These are phyloP conservation scores for Solanum gracilifrons DNA, from an alignment of 257 asterid species.

Conservation along the genomic window DNA sequence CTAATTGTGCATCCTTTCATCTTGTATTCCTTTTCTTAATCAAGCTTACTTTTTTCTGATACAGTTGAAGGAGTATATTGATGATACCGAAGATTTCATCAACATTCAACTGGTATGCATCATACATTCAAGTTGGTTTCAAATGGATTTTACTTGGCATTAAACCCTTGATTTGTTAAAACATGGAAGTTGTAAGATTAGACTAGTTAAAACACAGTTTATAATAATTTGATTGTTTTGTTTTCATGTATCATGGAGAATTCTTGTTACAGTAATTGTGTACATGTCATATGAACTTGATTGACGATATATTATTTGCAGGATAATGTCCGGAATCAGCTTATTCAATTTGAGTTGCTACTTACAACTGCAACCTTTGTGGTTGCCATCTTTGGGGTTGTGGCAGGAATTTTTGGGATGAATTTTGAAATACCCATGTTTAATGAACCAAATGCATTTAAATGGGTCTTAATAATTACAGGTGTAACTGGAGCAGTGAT, in stretches of 20 bases:
- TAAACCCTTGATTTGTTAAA: background rate
- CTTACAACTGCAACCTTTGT: slow-evolving; percentile 93
- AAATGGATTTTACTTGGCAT: background rate
- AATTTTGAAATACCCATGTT: slow-evolving; percentile 62
- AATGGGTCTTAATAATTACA: slow-evolving; percentile 80
- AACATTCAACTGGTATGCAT: slow-evolving; percentile 91
- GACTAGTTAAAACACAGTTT: background rate
- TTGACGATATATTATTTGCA: slow-evolving; percentile 20
- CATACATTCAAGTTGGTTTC: background rate
- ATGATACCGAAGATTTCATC: slow-evolving; percentile 95
- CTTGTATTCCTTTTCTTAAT: background rate
- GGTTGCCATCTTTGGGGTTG: slow-evolving; percentile 91
- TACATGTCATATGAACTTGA: background rate
- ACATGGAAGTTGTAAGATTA: background rate
- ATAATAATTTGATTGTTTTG: background rate
- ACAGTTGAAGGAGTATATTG: slow-evolving; percentile 97
- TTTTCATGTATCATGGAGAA: background rate
- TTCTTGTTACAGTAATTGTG: background rate
- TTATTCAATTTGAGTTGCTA: slow-evolving; percentile 83
- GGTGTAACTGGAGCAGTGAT: slow-evolving; percentile 56
- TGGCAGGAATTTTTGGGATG: slow-evolving; percentile 97
- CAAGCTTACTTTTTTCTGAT: slow-evolving; percentile 4
- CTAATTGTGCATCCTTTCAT: background rate
- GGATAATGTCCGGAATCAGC: slow-evolving; percentile 98
- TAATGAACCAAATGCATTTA: slow-evolving; percentile 57